phyloP scores from a whole-genome alignment of 2,329 filamentous ascomycete genomes.

The Fusarium sp. region DNA sequence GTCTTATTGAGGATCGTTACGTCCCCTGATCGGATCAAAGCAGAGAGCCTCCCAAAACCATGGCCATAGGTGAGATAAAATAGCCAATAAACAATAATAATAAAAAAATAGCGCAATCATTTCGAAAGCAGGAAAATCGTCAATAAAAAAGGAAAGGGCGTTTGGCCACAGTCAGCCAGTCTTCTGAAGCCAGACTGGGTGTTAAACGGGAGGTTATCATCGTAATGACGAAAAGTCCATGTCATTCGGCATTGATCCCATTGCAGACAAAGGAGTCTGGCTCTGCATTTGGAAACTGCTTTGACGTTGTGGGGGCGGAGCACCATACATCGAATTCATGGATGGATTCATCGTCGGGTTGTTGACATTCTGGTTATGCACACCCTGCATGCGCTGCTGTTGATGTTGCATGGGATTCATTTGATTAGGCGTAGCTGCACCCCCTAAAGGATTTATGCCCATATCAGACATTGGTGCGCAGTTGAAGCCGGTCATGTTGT shows the following conservation, averaged over 20 bases:
- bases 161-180: neutral
- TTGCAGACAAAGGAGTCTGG: slow-evolving; percentile 50
- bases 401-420: slow-evolving; percentile 44
- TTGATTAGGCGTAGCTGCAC: slow-evolving; percentile 38
- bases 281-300: slow-evolving; percentile 53
- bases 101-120: neutral
- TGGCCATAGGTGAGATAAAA: neutral
- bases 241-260: slow-evolving; percentile 50
- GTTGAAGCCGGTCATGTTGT: slow-evolving; percentile 61
- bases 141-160: slow-evolving; percentile 12
- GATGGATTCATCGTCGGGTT: slow-evolving; percentile 44
- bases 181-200: neutral
- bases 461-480: slow-evolving; percentile 66
- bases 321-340: slow-evolving; percentile 51
- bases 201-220: slow-evolving; percentile 3
- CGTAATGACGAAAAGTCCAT: slow-evolving; percentile 47
- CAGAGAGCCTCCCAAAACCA: neutral
- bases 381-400: slow-evolving; percentile 49
- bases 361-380: slow-evolving; percentile 48
- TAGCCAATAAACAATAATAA: slow-evolving; percentile 8
- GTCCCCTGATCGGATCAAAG: neutral
- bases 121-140: neutral
- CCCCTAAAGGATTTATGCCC: slow-evolving; percentile 65
- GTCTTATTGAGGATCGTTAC: neutral
- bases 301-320: slow-evolving; percentile 52